These are phyloP conservation scores for Afroboletus lepidellus DNA, from an alignment of 1,284 basidiomycete species.

Conservation along the genomic window DNA sequence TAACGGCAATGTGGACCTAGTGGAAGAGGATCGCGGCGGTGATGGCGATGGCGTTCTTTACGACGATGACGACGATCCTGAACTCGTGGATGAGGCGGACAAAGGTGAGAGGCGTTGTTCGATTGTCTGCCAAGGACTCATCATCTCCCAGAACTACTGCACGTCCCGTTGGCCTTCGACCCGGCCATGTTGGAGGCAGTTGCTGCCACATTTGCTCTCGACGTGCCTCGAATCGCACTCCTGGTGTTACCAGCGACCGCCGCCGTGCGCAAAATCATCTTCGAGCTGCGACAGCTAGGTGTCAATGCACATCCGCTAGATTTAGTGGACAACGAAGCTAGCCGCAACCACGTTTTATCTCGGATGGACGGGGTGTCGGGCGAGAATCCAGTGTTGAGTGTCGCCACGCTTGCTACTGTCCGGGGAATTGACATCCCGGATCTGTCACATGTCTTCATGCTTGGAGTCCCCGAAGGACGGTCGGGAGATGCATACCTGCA, in stretches of 20 bases:
- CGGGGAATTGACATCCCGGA: slow-evolving; percentile 71
- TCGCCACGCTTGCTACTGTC: slow-evolving; percentile 63
- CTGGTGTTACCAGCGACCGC: slow-evolving; percentile 62
- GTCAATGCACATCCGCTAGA: slow-evolving; percentile 65
- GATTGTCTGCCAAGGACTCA: slow-evolving; percentile 6
- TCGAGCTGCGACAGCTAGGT: slow-evolving; percentile 62
- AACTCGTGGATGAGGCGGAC: slow-evolving; percentile 24
- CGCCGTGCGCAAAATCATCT: slow-evolving; percentile 57
- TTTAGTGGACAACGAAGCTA: slow-evolving; percentile 43
- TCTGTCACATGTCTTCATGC: slow-evolving; percentile 71
- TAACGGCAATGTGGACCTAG: background rate
- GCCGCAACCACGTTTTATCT: slow-evolving; percentile 43
- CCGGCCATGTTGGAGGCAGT: slow-evolving; percentile 61
- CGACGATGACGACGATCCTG: slow-evolving; percentile 23
- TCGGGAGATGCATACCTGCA: slow-evolving; percentile 64
- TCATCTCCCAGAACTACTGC: slow-evolving; percentile 40
- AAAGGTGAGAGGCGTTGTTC: slow-evolving; percentile 18
- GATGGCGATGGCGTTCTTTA: slow-evolving; percentile 19
- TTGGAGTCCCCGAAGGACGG: slow-evolving; percentile 56
- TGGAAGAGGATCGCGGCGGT: slow-evolving; percentile 1
- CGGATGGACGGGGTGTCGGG: slow-evolving; percentile 33
- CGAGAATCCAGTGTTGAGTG: slow-evolving; percentile 60
- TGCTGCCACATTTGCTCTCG: slow-evolving; percentile 66
- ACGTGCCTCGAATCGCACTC: slow-evolving; percentile 65
- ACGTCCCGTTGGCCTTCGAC: slow-evolving; percentile 51